Conservation (phyloP, 441 rosid species). For the Isatis lusitanica region DNA sequence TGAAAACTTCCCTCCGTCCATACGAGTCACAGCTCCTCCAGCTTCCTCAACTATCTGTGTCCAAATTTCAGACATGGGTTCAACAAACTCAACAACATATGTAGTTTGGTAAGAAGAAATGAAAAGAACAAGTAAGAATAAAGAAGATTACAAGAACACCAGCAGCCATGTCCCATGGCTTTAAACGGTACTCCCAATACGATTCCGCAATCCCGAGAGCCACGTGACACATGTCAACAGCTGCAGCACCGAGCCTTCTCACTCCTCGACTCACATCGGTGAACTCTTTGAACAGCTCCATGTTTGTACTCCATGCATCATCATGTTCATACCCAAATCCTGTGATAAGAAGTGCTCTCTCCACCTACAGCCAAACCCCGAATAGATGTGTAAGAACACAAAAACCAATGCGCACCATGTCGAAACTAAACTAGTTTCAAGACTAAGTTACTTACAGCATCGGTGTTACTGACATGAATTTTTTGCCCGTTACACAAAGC, state of each 20-base stretch:
- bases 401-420: background rate
- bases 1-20: conserved; percentile 83
- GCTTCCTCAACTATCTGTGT: conserved; percentile 88
- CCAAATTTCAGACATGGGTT: background rate
- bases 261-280: conserved; percentile 95
- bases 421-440: background rate
- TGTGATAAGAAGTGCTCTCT: conserved; percentile 90
- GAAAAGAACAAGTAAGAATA: background rate
- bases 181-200: conserved; percentile 93
- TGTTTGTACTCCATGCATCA: conserved; percentile 87
- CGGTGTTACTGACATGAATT: conserved; percentile 70
- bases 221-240: conserved; percentile 98
- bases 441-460: conserved; percentile 51
- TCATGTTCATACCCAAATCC: conserved; percentile 97
- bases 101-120: background rate
- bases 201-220: conserved; percentile 91
- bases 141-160: conserved; percentile 73
- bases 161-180: conserved; percentile 99
- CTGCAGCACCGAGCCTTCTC: conserved; percentile 96
- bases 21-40: conserved; percentile 76
- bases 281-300: conserved; percentile 88
- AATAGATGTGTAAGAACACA: background rate
- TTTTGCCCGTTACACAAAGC: conserved; percentile 90
- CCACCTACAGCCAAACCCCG: conserved; percentile 54
- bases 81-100: conserved; percentile 4